phyloP scores from a whole-genome alignment of 2,329 filamentous ascomycete genomes.

The Sclerotinia nivalis region DNA sequence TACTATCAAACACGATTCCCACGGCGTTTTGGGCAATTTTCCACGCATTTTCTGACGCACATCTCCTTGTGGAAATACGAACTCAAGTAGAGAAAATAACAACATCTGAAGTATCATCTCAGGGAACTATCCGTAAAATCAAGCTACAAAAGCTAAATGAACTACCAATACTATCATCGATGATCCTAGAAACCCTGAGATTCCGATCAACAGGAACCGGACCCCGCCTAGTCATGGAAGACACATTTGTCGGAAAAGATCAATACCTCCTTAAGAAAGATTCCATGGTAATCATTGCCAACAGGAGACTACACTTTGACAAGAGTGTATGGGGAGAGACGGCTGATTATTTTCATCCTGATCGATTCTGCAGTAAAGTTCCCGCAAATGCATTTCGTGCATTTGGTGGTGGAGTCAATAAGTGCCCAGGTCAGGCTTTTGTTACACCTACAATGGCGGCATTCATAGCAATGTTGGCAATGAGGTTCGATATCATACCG shows the following conservation, averaged over 20 bases:
- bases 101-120: neutral
- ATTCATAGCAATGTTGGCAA: constrained; percentile 6
- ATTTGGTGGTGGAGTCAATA: constrained; percentile 20
- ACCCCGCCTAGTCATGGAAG: constrained; percentile 12
- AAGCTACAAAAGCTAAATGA: constrained; percentile 6
- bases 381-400: constrained; percentile 12
- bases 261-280: constrained; percentile 19
- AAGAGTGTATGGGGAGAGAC: constrained; percentile 14
- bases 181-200: constrained; percentile 8
- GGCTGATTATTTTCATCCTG: neutral
- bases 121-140: constrained; percentile 2
- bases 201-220: constrained; percentile 9
- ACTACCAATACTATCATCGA: neutral
- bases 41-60: constrained; percentile 5
- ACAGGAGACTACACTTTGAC: constrained; percentile 16
- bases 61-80: neutral
- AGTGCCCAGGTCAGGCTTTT: constrained; percentile 11
- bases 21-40: constrained; percentile 16
- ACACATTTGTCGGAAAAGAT: constrained; percentile 16
- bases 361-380: neutral
- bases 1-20: constrained; percentile 12
- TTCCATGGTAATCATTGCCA: constrained; percentile 14
- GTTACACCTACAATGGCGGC: neutral
- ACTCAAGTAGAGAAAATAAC: constrained; percentile 10
- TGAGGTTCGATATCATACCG: constrained; percentile 16